Conservation (phyloP, 305 asterid species). For the Coffea humblotiana region DNA sequence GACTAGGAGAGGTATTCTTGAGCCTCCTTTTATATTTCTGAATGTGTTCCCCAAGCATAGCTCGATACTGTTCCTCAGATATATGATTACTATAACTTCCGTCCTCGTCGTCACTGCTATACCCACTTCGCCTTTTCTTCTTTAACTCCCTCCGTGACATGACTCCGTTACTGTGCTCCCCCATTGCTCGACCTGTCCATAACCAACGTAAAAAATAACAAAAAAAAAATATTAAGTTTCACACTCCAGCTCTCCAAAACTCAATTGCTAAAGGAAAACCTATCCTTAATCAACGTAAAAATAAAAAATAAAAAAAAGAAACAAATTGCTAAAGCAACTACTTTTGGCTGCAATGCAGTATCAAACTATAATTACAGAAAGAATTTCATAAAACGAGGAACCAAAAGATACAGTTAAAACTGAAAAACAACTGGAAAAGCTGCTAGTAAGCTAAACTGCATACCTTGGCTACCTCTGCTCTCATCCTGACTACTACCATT, state of each 20-base stretch:
- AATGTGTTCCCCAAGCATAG: constrained; percentile 96
- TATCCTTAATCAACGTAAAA: no score
- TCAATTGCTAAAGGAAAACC: not conserved
- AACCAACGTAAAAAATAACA: constrained; percentile 24
- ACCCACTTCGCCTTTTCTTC: constrained; percentile 62
- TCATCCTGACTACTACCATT: constrained; percentile 99
- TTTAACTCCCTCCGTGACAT: constrained; percentile 63
- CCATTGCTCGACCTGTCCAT: constrained; percentile 49
- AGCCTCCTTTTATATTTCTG: constrained; percentile 82
- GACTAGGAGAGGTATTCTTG: constrained; percentile 57
- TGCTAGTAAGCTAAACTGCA: constrained; percentile 24
- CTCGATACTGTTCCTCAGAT: constrained; percentile 83
- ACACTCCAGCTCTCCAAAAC: not conserved
- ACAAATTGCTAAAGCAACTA: not conserved
- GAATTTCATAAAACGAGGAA: not conserved
- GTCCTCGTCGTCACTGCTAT: constrained; percentile 83
- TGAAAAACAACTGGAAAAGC: not conserved
- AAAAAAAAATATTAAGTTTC: not conserved
- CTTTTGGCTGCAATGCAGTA: not conserved
- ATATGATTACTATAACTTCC: constrained; percentile 61
- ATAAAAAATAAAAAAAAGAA: no score
- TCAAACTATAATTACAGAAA: not conserved
- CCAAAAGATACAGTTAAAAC: not conserved
- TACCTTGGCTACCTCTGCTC: constrained; percentile 95
- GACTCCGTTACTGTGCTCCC: constrained; percentile 55